Evolutionary conservation across 2,329 filamentous ascomycete genomes (phyloP).

Genomic region (Torrubiella hemipterigena): DNA sequence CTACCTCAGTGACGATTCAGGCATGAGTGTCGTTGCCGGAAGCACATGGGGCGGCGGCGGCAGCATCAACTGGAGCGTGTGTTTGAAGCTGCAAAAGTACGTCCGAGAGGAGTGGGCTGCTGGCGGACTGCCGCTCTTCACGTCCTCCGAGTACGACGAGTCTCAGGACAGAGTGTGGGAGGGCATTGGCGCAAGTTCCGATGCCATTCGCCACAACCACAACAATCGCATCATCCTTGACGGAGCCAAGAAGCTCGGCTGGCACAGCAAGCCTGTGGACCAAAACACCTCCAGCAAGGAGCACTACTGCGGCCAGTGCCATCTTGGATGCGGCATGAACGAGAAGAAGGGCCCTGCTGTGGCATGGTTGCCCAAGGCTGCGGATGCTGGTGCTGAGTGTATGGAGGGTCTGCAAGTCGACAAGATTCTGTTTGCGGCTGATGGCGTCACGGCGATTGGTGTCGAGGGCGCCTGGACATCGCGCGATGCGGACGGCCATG

Average conservation of each 20-base stretch:
- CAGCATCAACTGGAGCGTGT: conserved; percentile 73
- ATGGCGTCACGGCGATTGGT: conserved; percentile 49
- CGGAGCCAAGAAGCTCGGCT: conserved; percentile 62
- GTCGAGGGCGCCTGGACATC: conserved; percentile 66
- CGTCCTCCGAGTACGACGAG: conserved; percentile 60
- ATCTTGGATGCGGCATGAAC: conserved; percentile 48
- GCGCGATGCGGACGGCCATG: conserved; percentile 48
- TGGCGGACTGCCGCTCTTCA: conserved; percentile 59
- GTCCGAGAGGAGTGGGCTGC: conserved; percentile 75
- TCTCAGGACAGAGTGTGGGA: conserved; percentile 68
- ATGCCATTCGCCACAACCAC: conserved; percentile 59
- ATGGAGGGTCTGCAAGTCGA: conserved; percentile 72
- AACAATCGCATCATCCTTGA: conserved; percentile 63
- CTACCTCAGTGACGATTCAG: conserved; percentile 40
- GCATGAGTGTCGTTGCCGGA: conserved; percentile 52
- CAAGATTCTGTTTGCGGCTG: conserved; percentile 54
- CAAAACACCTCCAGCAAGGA: conserved; percentile 66
- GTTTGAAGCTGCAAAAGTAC: conserved; percentile 54
- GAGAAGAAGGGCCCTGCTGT: conserved; percentile 72
- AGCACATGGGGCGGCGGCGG: conserved; percentile 77
- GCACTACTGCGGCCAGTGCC: conserved; percentile 62
- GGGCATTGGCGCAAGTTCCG: conserved; percentile 61
- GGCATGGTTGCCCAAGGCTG: conserved; percentile 70
- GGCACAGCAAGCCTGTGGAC: conserved; percentile 54
- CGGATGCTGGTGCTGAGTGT: conserved; percentile 64